Conservation (phyloP, 1,284 basidiomycete genomes). For the Mycena sp. region DNA sequence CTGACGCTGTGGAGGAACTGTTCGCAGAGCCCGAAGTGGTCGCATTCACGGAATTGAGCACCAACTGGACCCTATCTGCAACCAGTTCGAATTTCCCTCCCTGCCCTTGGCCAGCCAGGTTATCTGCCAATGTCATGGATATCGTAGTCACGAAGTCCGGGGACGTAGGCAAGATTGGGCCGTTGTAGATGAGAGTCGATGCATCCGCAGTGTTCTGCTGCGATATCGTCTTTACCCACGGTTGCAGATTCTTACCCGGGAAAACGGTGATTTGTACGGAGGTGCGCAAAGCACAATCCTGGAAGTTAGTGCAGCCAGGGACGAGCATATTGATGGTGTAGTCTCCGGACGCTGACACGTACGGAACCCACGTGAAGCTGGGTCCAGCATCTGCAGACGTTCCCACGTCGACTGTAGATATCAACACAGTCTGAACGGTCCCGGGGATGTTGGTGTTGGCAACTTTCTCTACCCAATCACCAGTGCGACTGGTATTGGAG, state of each 20-base stretch:
- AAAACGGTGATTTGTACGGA: slow-evolving; percentile 87
- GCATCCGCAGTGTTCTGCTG: slow-evolving; percentile 80
- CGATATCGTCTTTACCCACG: slow-evolving; percentile 74
- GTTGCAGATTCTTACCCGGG: slow-evolving; percentile 72
- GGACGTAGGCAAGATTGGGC: slow-evolving; percentile 80
- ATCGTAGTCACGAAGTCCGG: slow-evolving; percentile 81
- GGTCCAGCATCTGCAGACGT: slow-evolving; percentile 70
- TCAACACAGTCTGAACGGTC: slow-evolving; percentile 81
- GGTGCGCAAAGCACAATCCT: slow-evolving; percentile 85
- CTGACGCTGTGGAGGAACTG: slow-evolving; percentile 35
- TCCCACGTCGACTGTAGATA: slow-evolving; percentile 73
- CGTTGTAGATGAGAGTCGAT: slow-evolving; percentile 77
- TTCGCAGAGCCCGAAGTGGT: slow-evolving; percentile 46
- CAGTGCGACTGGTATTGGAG: slow-evolving; percentile 71
- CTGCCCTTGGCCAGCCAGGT: slow-evolving; percentile 67
- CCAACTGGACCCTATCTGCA: slow-evolving; percentile 81
- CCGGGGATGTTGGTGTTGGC: slow-evolving; percentile 80
- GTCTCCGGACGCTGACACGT: slow-evolving; percentile 86
- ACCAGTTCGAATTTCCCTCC: slow-evolving; percentile 80
- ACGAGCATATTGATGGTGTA: slow-evolving; percentile 89
- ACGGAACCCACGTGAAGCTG: slow-evolving; percentile 89
- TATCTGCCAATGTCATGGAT: slow-evolving; percentile 71
- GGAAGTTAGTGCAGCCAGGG: slow-evolving; percentile 86
- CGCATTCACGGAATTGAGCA: slow-evolving; percentile 70
- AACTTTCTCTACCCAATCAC: slow-evolving; percentile 73